A percentile compares a stretch with the other conserved stretches of the same genome.
Conservation (phyloP, 2,329 filamentous ascomycete species). For the Cytospora chrysosperma region DNA sequence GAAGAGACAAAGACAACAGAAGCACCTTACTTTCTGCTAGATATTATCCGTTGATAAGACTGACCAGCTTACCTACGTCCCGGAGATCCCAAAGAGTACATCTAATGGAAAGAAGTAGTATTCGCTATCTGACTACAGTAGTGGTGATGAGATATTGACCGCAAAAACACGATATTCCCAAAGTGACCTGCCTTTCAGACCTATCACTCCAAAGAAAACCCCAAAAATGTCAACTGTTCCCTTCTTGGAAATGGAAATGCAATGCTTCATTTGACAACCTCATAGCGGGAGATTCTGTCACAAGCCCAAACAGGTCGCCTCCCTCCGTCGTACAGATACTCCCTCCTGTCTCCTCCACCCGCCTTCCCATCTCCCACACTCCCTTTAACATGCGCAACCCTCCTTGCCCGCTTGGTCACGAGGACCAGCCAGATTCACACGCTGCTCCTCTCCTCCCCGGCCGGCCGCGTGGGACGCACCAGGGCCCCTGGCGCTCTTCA, state of each 20-base stretch:
- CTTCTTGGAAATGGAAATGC: constrained; percentile 15
- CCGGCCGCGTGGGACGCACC: constrained; percentile 60
- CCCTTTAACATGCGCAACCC: constrained; percentile 76
- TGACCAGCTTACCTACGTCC: too few species aligned
- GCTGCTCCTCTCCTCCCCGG: constrained; percentile 63
- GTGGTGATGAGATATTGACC: constrained; percentile 5
- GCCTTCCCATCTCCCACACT: neutral
- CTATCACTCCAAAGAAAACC: constrained; percentile 1
- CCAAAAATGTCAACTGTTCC: neutral
- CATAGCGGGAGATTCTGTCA: neutral
- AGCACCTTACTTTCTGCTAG: too few species aligned
- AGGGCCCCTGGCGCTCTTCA: constrained; percentile 82
- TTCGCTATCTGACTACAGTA: constrained; percentile 21
- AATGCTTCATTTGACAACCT: constrained; percentile 14
- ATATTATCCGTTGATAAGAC: too few species aligned
- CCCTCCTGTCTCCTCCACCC: constrained; percentile 22
- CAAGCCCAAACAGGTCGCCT: neutral
- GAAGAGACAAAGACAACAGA: too few species aligned
- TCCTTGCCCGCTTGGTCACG: constrained; percentile 79
- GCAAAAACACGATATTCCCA: constrained; percentile 20
- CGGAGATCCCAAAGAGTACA: neutral
- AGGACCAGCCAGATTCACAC: constrained; percentile 79
- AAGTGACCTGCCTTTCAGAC: constrained; percentile 23
- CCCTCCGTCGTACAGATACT: neutral
- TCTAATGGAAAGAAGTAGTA: constrained; percentile 11